Base-by-base conservation (phyloP, 495 filamentous ascomycete genomes). In the Aspergillus cristatus region DNA sequence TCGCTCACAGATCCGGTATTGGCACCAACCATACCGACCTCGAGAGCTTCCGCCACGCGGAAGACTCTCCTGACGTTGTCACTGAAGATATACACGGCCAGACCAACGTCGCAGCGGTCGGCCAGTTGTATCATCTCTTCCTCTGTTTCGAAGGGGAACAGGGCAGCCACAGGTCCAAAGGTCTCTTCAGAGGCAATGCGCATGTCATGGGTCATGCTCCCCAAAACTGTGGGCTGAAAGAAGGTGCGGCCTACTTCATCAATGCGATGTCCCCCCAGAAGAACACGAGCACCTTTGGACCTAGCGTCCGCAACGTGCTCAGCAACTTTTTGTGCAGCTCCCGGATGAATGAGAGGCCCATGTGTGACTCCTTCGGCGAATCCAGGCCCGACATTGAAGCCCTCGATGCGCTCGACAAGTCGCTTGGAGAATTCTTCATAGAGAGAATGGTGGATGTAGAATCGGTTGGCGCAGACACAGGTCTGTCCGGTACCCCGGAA, bases 61-160 rank as follows among this genome's bases (percentile, higher is more conserved):
- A 72, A 68, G 1, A 81, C 75, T n/a, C 79, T 71, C 67, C 7
- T 24, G 20, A 85, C 26, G 48, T 88, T 74, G 18, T 62, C 63
- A 8, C 71, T 78, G 57, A 75, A 86, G 60, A 88, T 82, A 48
- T 88, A 88, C 12, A 78, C 79, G 1, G 83, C 84, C 28, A 88
- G 61, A 10, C 83, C 83, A 18, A 86, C 84, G 14, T 79, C 68
- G 3, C 76, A 64, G 8, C 67, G 45, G 53, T 88, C 87, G 3
- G 83, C 83, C 28, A 84, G 55, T 33, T 70, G 62, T 16, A 88
- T 72, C 1, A 84, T 83, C 48, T 89, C 83, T 33, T 78, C 71
- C 54, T 88, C 84, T 0, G 74, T 82, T 11, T 76, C 67, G 46
- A 89, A 89, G 10, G 67, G 67, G 52, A 83, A 86, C 2, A 88